phyloP scores from a whole-genome alignment of 192 early-diverging fungal species.

The Backusella westeae region DNA sequence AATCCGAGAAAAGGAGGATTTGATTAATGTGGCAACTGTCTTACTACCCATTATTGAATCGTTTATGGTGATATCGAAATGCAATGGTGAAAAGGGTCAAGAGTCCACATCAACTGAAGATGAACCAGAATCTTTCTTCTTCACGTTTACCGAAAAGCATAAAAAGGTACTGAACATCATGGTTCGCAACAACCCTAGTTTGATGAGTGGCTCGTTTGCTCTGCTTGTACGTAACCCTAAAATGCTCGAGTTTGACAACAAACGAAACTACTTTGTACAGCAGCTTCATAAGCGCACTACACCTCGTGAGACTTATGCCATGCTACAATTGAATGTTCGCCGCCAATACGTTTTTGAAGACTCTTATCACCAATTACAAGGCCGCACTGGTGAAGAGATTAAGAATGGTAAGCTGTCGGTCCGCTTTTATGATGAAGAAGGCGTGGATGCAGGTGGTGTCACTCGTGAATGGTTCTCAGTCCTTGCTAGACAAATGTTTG shows the following conservation, averaged over 20 bases:
- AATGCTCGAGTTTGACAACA: slow-evolving; percentile 99
- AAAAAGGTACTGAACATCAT: slow-evolving; percentile 96
- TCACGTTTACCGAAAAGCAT: slow-evolving; percentile 89
- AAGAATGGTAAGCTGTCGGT: slow-evolving; percentile 92
- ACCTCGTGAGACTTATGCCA: slow-evolving; percentile 60
- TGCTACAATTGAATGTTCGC: slow-evolving; percentile 87
- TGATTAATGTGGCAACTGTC: slow-evolving; percentile 90
- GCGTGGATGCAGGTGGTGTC: slow-evolving; percentile 97
- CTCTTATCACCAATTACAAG: slow-evolving; percentile 92
- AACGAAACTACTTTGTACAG: slow-evolving; percentile 95
- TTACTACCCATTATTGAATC: slow-evolving; percentile 93
- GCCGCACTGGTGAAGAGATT: slow-evolving; percentile 88
- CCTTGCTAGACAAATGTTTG: slow-evolving; percentile 96
- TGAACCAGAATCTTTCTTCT: slow-evolving; percentile 65
- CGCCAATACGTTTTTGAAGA: slow-evolving; percentile 95
- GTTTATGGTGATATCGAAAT: slow-evolving; percentile 97
- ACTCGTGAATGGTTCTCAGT: slow-evolving; percentile 99
- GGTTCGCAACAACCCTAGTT: slow-evolving; percentile 93
- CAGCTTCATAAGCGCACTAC: slow-evolving; percentile 85
- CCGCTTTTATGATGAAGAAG: slow-evolving; percentile 94
- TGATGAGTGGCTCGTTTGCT: slow-evolving; percentile 97
- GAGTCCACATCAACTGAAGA: neutral
- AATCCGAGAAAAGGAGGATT: slow-evolving; percentile 74
- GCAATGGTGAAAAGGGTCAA: slow-evolving; percentile 52
- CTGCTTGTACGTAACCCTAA: slow-evolving; percentile 96